phyloP scores from a whole-genome alignment of 2,329 filamentous ascomycete genomes.

The Fusarium humuli region DNA sequence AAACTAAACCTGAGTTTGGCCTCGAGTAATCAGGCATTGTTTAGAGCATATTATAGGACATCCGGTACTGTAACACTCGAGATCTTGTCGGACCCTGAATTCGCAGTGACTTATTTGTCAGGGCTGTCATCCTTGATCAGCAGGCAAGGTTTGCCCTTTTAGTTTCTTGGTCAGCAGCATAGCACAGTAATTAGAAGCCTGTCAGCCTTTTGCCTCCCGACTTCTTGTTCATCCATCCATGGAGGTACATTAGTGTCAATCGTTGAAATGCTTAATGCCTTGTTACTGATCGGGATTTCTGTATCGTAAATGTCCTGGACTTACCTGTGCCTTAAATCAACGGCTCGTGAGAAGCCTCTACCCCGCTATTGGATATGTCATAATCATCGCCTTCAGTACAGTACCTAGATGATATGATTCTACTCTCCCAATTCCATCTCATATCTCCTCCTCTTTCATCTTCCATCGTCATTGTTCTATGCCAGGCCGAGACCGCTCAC shows the following conservation, averaged over 20 bases:
- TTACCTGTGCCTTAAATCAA: constrained; percentile 16
- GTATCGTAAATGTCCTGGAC: background rate
- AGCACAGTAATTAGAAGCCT: background rate
- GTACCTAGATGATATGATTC: background rate
- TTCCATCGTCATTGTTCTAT: constrained; percentile 28
- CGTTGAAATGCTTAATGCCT: background rate
- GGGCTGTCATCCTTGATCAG: constrained; percentile 39
- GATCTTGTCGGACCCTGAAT: constrained; percentile 23
- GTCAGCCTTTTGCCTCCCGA: background rate
- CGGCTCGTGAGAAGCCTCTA: constrained; percentile 27
- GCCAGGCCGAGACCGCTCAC: constrained; percentile 29
- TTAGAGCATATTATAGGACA: background rate
- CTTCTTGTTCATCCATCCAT: background rate
- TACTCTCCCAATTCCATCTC: background rate
- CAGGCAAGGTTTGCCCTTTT: constrained; percentile 16
- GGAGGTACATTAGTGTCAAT: background rate
- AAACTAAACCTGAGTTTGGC: background rate
- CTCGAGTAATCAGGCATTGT: background rate
- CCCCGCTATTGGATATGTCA: constrained; percentile 34
- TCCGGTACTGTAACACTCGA: background rate
- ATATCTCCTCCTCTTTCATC: constrained; percentile 6
- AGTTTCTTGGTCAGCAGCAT: constrained; percentile 26
- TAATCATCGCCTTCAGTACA: background rate
- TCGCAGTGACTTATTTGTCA: constrained; percentile 14
- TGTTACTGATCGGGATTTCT: background rate